A percentile compares a stretch with the other conserved stretches of the same genome.
Evolutionary conservation across 164 flowering plant species (phyloP).

Genomic region (Kingdonia uniflora): DNA sequence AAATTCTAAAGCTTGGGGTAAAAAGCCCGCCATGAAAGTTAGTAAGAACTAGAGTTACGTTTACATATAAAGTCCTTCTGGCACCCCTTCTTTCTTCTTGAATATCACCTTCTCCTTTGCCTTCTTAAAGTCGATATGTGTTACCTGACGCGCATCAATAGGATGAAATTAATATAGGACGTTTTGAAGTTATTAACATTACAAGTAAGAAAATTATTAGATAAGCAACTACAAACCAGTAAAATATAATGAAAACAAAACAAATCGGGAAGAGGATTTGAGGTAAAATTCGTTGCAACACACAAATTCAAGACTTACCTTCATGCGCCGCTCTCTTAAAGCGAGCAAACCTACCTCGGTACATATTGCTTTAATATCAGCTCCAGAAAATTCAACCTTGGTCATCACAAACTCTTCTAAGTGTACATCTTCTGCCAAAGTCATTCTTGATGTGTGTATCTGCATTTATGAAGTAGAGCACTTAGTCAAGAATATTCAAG

Average conservation of each 20-base stretch:
- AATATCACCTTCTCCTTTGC: constrained; percentile 97
- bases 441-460: constrained; percentile 93
- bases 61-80: constrained; percentile 88
- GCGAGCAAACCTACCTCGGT: constrained; percentile 98
- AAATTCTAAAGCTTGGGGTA: too few species aligned
- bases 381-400: constrained; percentile 88
- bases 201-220: not conserved
- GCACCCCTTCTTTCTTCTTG: constrained; percentile 96
- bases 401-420: constrained; percentile 93
- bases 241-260: not conserved
- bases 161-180: too few species aligned
- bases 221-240: not conserved
- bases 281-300: too few species aligned
- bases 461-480: constrained; percentile 9
- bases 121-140: constrained; percentile 82
- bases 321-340: constrained; percentile 87
- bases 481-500: too few species aligned
- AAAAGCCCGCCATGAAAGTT: too few species aligned
- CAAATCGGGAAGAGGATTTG: too few species aligned
- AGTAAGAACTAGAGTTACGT: too few species aligned
- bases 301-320: constrained; percentile 30
- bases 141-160: constrained; percentile 41
- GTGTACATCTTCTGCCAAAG: constrained; percentile 87
- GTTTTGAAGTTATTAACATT: not conserved
- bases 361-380: constrained; percentile 90